A percentile compares a stretch with the other conserved stretches of the same genome.
Evolutionary conservation across 2,329 filamentous ascomycete species (phyloP).

Genomic region (Cytospora paraplurivora): DNA sequence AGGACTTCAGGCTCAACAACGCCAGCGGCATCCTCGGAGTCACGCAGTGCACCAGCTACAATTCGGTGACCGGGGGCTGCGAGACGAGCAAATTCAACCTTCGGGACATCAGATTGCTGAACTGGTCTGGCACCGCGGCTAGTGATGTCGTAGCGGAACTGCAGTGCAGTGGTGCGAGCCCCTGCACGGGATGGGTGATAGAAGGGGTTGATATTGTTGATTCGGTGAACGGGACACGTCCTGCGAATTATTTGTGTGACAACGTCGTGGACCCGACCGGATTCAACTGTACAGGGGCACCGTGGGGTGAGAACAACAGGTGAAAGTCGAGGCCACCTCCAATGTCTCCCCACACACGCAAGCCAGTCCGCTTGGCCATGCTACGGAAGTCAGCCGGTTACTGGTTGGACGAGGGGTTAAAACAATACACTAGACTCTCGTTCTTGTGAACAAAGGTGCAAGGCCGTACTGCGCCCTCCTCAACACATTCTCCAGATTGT

Average conservation of each 20-base stretch:
- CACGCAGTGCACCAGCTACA: slow-evolving; percentile 33
- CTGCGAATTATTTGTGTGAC: slow-evolving; percentile 25
- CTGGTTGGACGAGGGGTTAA: too few species aligned
- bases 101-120: slow-evolving; percentile 27
- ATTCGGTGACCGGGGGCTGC: slow-evolving; percentile 29
- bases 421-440: too few species aligned
- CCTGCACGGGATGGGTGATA: slow-evolving; percentile 23
- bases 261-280: slow-evolving; percentile 23
- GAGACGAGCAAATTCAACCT: slow-evolving; percentile 32
- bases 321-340: background rate
- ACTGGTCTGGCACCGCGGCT: slow-evolving; percentile 28
- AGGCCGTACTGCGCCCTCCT: too few species aligned
- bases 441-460: too few species aligned
- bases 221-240: slow-evolving; percentile 22
- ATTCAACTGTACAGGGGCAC: slow-evolving; percentile 26
- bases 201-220: slow-evolving; percentile 21
- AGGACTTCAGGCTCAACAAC: slow-evolving; percentile 31
- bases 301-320: slow-evolving; percentile 27
- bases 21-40: slow-evolving; percentile 28
- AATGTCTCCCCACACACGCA: background rate
- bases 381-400: too few species aligned
- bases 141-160: slow-evolving; percentile 25
- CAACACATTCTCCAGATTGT: too few species aligned
- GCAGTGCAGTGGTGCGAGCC: slow-evolving; percentile 29
- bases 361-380: too few species aligned